phyloP scores from a whole-genome alignment of 352 stramenopile genomes.

The Blastocystis sp. region DNA sequence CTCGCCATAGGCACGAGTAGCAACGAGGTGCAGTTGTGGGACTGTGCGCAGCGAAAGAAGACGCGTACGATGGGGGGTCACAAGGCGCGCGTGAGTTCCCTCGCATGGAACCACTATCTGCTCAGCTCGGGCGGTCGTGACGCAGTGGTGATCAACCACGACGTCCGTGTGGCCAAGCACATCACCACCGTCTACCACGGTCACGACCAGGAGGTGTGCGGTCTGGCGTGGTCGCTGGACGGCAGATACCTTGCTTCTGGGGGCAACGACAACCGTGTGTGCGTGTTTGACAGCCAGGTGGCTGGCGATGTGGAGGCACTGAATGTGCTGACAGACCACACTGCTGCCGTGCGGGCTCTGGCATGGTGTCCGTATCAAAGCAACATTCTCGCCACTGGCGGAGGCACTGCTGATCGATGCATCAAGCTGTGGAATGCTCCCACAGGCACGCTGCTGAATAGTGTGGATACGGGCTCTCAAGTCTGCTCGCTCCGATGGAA shows the following conservation, averaged over 20 bases:
- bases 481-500: slow-evolving; percentile 86
- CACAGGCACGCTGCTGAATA: slow-evolving; percentile 82
- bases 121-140: slow-evolving; percentile 87
- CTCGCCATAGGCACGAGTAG: slow-evolving; percentile 89
- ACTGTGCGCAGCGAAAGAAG: slow-evolving; percentile 81
- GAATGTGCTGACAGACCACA: slow-evolving; percentile 84
- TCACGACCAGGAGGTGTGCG: slow-evolving; percentile 94
- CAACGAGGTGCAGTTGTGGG: slow-evolving; percentile 90
- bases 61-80: slow-evolving; percentile 84
- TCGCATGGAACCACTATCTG: slow-evolving; percentile 89
- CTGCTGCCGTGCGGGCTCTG: slow-evolving; percentile 89
- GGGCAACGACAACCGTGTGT: slow-evolving; percentile 94
- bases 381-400: slow-evolving; percentile 88
- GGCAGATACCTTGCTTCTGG: slow-evolving; percentile 87
- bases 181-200: slow-evolving; percentile 80
- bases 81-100: slow-evolving; percentile 80
- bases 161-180: slow-evolving; percentile 77
- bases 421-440: slow-evolving; percentile 99
- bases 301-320: slow-evolving; percentile 43
- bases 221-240: slow-evolving; percentile 89
- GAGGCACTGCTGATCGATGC: slow-evolving; percentile 89
- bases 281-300: slow-evolving; percentile 79
- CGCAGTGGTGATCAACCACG: slow-evolving; percentile 86
- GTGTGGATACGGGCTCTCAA: slow-evolving; percentile 91
- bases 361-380: slow-evolving; percentile 96